A percentile compares a stretch with the other conserved stretches of the same genome.
These are phyloP conservation scores for Acorus gramineus DNA, from an alignment of 106 monocot species.

Conservation along the genomic window DNA sequence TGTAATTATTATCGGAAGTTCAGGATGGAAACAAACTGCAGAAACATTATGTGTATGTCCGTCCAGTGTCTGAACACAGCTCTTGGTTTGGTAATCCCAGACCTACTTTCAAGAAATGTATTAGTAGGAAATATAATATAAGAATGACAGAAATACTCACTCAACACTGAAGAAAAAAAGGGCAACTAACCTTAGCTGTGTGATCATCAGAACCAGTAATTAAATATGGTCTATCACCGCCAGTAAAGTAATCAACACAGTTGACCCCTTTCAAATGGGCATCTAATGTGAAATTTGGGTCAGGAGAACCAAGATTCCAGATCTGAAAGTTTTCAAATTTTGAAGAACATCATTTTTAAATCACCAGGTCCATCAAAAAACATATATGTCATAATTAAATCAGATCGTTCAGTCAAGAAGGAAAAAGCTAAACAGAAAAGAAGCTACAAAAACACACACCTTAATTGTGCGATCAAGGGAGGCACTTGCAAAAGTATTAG, in stretches of 20 bases:
- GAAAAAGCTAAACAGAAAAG: no score
- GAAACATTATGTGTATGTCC: constrained; percentile 97
- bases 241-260: not conserved
- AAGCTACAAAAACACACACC: not conserved
- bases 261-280: not conserved
- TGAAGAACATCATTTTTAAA: not conserved
- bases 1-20: constrained; percentile 97
- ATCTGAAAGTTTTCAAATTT: not conserved
- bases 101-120: constrained; percentile 39
- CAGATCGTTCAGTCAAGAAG: no score
- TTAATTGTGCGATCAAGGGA: not conserved
- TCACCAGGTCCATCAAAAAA: no score
- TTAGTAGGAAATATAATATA: no score
- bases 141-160: constrained; percentile 1
- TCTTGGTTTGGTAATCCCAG: constrained; percentile 99
- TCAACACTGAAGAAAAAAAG: constrained; percentile 1
- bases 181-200: constrained; percentile 69
- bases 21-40: constrained; percentile 98
- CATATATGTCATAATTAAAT: no score
- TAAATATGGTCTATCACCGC: constrained; percentile 84
- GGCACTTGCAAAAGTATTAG: not conserved
- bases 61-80: constrained; percentile 93
- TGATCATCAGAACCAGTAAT: constrained; percentile 97
- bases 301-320: not conserved
- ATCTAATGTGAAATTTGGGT: not conserved